phyloP scores from a whole-genome alignment of 345 rosid species.

The Pseudoturritis turrita region DNA sequence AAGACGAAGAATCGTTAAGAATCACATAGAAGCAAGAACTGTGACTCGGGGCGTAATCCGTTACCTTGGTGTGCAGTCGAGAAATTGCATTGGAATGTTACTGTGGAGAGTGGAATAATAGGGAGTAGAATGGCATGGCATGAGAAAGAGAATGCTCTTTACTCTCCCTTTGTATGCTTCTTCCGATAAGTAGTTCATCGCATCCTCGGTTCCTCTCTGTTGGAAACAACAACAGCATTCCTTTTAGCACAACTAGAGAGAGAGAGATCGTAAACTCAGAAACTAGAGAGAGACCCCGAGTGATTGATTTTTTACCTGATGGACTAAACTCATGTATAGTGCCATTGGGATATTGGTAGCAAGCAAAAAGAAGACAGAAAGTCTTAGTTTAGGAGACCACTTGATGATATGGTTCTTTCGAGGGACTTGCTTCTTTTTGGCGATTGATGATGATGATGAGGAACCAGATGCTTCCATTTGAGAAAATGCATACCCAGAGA shows the following conservation, averaged over 20 bases:
- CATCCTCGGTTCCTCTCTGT: conserved; percentile 98
- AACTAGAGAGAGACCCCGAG: neutral
- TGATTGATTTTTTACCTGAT: conserved; percentile 53
- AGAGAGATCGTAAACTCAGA: neutral
- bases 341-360: conserved; percentile 87
- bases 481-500: conserved; percentile 72
- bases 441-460: conserved; percentile 2
- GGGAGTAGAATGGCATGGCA: conserved; percentile 97
- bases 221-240: conserved; percentile 13
- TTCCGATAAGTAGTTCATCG: conserved; percentile 72
- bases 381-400: conserved; percentile 40
- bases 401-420: conserved; percentile 21
- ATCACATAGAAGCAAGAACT: neutral
- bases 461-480: conserved; percentile 40
- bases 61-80: conserved; percentile 92
- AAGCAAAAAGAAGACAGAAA: conserved; percentile 68
- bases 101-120: conserved; percentile 72
- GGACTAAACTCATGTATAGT: conserved; percentile 74
- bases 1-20: neutral
- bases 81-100: conserved; percentile 66
- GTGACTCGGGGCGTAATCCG: too few relatives aligned
- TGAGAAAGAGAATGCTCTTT: conserved; percentile 64
- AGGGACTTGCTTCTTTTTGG: conserved; percentile 36
- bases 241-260: neutral
- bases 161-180: conserved; percentile 64